A percentile compares a stretch with the other conserved stretches of the same genome.
These are phyloP conservation scores for Malus hybrid DNA, from an alignment of 331 rosid genomes.

Conservation along the genomic window DNA sequence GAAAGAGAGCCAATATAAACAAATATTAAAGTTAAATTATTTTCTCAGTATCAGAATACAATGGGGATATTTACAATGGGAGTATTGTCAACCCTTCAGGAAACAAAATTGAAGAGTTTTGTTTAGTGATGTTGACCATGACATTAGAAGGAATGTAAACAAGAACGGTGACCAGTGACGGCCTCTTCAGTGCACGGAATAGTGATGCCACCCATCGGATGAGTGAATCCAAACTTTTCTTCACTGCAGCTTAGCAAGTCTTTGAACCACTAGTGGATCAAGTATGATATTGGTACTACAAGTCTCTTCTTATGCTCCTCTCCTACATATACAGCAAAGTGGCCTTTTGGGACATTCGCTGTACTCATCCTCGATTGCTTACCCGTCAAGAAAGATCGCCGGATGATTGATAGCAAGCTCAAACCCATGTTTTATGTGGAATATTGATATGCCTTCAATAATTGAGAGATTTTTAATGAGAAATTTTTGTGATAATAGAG, in stretches of 20 bases:
- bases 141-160: background rate
- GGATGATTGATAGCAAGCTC: background rate
- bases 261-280: conserved; percentile 9
- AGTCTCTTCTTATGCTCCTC: conserved; percentile 19
- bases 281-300: conserved; percentile 19
- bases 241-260: background rate
- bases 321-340: conserved; percentile 25
- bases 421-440: background rate
- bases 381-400: background rate
- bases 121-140: background rate
- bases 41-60: background rate
- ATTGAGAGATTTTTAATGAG: background rate
- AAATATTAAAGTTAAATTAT: background rate
- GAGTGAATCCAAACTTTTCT: conserved; percentile 9
- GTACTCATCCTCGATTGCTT: background rate
- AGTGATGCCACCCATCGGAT: conserved; percentile 16
- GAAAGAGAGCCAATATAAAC: background rate
- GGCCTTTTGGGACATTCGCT: conserved; percentile 8
- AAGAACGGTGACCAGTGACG: background rate
- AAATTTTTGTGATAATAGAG: background rate
- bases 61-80: background rate
- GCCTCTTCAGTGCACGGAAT: conserved; percentile 22
- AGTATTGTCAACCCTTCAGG: background rate
- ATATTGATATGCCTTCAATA: background rate
- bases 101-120: background rate